Conservation (phyloP, 108 stramenopile genomes). For the Cyclotella baltica region DNA sequence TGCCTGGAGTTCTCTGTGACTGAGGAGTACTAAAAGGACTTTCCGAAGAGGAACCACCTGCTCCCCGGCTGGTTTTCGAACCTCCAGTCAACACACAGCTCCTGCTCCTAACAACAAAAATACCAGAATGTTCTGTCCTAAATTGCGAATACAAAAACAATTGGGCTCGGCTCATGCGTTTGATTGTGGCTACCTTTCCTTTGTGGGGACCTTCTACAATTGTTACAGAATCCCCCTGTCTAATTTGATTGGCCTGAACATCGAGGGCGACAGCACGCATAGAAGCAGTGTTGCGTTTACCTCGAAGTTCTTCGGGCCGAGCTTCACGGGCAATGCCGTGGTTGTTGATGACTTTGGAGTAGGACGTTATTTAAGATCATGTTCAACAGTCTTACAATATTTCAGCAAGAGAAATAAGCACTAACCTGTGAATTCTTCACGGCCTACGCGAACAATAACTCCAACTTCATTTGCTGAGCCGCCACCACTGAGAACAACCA, state of each 20-base stretch:
- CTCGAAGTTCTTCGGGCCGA: slow-evolving; percentile 89
- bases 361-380: too few relatives aligned
- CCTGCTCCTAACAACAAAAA: slow-evolving; percentile 89
- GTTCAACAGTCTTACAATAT: too few relatives aligned
- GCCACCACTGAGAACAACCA: slow-evolving; percentile 90
- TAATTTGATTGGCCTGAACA: slow-evolving; percentile 88
- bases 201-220: slow-evolving; percentile 91
- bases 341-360: slow-evolving; percentile 93
- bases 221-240: slow-evolving; percentile 86
- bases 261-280: slow-evolving; percentile 88
- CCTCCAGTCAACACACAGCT: slow-evolving; percentile 86
- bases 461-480: slow-evolving; percentile 92
- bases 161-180: slow-evolving; percentile 89
- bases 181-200: slow-evolving; percentile 91
- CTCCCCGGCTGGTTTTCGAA: slow-evolving; percentile 59
- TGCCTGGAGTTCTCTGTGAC: slow-evolving; percentile 64
- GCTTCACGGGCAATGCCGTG: slow-evolving; percentile 87
- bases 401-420: too few relatives aligned
- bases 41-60: slow-evolving; percentile 38
- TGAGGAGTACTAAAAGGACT: slow-evolving; percentile 86
- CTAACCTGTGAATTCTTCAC: slow-evolving; percentile 92
- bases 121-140: slow-evolving; percentile 85
- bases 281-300: slow-evolving; percentile 85
- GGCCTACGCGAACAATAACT: slow-evolving; percentile 92
- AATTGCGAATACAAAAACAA: slow-evolving; percentile 92